These are phyloP conservation scores for Leccinum subgranulosum DNA, from an alignment of 768 basidiomycete species.

Conservation along the genomic window DNA sequence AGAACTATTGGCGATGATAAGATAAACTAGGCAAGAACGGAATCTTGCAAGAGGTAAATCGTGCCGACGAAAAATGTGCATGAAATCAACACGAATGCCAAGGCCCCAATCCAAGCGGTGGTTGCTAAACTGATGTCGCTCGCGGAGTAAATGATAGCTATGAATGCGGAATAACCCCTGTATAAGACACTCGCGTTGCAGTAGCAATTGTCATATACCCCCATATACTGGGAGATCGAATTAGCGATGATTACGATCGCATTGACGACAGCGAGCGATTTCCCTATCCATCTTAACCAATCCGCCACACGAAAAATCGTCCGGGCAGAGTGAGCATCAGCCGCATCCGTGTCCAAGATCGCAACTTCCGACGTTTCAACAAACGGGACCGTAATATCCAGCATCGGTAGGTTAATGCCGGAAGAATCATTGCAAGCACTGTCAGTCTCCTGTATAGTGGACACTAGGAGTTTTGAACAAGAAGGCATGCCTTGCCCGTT, in stretches of 20 bases:
- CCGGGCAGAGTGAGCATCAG: background rate
- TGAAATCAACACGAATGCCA: background rate
- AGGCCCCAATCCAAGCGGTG: background rate
- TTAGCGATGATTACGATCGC: slow-evolving; percentile 21
- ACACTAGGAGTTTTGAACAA: background rate
- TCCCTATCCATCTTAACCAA: slow-evolving; percentile 24
- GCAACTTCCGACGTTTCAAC: background rate
- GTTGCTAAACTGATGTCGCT: slow-evolving; percentile 20
- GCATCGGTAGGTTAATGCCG: background rate
- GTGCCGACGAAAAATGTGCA: background rate
- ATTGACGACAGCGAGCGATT: slow-evolving; percentile 28
- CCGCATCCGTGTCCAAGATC: no score
- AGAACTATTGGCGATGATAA: no score
- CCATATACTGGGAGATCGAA: slow-evolving; percentile 29
- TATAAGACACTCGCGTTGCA: slow-evolving; percentile 25
- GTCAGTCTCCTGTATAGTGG: no score
- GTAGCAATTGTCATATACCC: slow-evolving; percentile 27
- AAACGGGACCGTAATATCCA: background rate
- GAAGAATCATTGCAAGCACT: no score
- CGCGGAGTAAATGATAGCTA: slow-evolving; percentile 18
- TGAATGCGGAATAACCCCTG: slow-evolving; percentile 25
- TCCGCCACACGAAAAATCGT: slow-evolving; percentile 3
- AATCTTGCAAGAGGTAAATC: background rate
- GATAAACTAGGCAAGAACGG: background rate
- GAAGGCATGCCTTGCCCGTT: background rate